Conservation (phyloP, 768 basidiomycete genomes). For the Boletellus sp. region DNA sequence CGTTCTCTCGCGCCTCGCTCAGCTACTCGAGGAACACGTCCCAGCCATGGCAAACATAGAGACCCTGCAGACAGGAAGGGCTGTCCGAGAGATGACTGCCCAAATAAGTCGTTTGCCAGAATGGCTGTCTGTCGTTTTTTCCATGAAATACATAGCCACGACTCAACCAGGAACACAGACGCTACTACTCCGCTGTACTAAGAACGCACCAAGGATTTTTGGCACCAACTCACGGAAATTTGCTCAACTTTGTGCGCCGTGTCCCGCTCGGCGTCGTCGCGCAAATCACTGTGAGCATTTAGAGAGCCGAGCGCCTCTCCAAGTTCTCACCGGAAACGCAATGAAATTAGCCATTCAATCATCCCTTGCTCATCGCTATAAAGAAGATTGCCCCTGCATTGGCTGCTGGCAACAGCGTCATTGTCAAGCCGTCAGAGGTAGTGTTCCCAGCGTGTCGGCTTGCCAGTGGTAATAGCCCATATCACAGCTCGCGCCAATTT, state of each 20-base stretch:
- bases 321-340: neutral
- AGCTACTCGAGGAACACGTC: conserved; percentile 53
- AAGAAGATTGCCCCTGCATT: conserved; percentile 87
- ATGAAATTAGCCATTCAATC: conserved; percentile 70
- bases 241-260: conserved; percentile 76
- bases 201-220: conserved; percentile 67
- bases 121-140: conserved; percentile 63
- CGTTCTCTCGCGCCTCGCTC: conserved; percentile 62
- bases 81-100: conserved; percentile 80
- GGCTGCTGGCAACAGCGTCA: conserved; percentile 79
- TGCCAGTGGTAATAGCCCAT: neutral
- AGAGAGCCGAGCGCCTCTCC: neutral
- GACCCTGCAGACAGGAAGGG: conserved; percentile 71
- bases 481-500: conserved; percentile 66
- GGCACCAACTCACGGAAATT: conserved; percentile 73
- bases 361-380: conserved; percentile 82
- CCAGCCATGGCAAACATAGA: conserved; percentile 63
- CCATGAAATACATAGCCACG: neutral
- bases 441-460: neutral
- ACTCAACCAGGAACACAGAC: conserved; percentile 38
- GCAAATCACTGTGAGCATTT: conserved; percentile 66
- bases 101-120: conserved; percentile 78
- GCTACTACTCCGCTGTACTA: conserved; percentile 73
- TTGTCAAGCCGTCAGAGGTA: conserved; percentile 82
- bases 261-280: conserved; percentile 86